Evolutionary conservation across 2,329 filamentous ascomycete genomes (phyloP).

Genomic region (Dactylellina cionopaga): DNA sequence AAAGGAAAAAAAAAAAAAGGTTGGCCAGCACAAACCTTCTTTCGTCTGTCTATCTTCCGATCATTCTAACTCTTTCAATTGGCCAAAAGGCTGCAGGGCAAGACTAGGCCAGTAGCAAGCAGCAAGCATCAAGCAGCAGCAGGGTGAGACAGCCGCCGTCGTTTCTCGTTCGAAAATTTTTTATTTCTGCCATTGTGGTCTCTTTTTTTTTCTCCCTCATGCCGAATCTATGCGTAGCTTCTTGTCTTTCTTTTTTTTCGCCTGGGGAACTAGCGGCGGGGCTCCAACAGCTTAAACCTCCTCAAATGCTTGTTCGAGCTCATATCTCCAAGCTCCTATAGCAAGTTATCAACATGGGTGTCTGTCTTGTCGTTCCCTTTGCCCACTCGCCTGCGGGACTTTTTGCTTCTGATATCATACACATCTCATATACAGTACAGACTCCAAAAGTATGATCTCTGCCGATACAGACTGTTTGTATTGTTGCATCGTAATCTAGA

Average conservation of each 20-base stretch:
- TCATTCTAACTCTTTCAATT: not conserved
- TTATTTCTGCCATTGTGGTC: slow-evolving; percentile 23
- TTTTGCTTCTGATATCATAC: no score
- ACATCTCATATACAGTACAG: no score
- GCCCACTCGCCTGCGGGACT: no score
- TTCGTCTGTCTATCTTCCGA: not conserved
- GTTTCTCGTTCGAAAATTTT: slow-evolving; percentile 12
- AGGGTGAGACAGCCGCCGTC: slow-evolving; percentile 8
- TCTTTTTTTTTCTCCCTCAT: not conserved
- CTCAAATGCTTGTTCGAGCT: not conserved
- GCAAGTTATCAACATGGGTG: not conserved
- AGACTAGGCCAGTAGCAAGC: no score
- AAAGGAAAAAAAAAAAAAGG: no score
- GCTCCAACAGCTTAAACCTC: slow-evolving; percentile 29
- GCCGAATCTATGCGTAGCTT: slow-evolving; percentile 40
- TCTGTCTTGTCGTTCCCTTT: not conserved
- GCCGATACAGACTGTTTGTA: no score
- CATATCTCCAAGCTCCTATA: not conserved
- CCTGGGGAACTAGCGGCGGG: slow-evolving; percentile 7
- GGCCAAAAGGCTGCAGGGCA: not conserved
- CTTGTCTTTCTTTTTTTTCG: slow-evolving; percentile 7
- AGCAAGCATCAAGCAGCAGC: slow-evolving; percentile 13
- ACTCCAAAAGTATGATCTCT: no score
- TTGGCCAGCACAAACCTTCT: no score
- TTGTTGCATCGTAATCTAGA: no score